These are phyloP conservation scores for Suillus placidus DNA, from an alignment of 768 basidiomycete genomes.

Conservation along the genomic window DNA sequence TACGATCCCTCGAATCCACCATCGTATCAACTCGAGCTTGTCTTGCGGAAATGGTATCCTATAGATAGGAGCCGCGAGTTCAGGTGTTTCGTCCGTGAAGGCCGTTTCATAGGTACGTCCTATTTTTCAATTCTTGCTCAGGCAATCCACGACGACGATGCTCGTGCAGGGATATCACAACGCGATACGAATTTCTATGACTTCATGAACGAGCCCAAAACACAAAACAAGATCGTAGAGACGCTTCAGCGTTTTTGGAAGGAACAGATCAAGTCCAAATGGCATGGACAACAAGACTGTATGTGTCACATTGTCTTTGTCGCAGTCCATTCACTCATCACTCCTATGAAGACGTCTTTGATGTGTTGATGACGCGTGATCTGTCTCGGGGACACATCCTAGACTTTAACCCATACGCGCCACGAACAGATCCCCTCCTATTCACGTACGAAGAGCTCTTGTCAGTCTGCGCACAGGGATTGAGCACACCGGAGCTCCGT, in stretches of 20 bases:
- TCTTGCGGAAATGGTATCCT: conserved; percentile 89
- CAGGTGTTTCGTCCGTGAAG: conserved; percentile 84
- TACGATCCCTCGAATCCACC: conserved; percentile 14
- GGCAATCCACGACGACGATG: neutral
- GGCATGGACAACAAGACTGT: conserved; percentile 69
- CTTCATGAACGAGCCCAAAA: conserved; percentile 69
- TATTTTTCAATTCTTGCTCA: conserved; percentile 6
- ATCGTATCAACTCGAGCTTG: conserved; percentile 74
- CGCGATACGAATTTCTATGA: conserved; percentile 90
- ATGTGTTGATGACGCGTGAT: conserved; percentile 85
- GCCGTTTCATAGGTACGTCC: conserved; percentile 69
- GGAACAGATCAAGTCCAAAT: conserved; percentile 59
- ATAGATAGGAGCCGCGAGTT: conserved; percentile 85
- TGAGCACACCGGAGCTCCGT: conserved; percentile 46
- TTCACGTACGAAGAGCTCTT: conserved; percentile 82
- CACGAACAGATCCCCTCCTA: conserved; percentile 84
- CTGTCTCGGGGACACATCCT: conserved; percentile 75
- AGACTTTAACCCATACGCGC: conserved; percentile 90
- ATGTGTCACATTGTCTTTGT: conserved; percentile 27
- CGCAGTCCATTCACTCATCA: neutral
- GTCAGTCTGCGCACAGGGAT: conserved; percentile 32
- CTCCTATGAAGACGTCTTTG: conserved; percentile 68
- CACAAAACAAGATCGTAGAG: conserved; percentile 51
- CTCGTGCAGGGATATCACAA: conserved; percentile 72
- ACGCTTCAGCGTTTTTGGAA: conserved; percentile 69